A percentile compares a stretch with the other conserved stretches of the same genome.
These are phyloP conservation scores for Lipomyces chichibuensis DNA, from an alignment of 805 yeast species.

Conservation along the genomic window DNA sequence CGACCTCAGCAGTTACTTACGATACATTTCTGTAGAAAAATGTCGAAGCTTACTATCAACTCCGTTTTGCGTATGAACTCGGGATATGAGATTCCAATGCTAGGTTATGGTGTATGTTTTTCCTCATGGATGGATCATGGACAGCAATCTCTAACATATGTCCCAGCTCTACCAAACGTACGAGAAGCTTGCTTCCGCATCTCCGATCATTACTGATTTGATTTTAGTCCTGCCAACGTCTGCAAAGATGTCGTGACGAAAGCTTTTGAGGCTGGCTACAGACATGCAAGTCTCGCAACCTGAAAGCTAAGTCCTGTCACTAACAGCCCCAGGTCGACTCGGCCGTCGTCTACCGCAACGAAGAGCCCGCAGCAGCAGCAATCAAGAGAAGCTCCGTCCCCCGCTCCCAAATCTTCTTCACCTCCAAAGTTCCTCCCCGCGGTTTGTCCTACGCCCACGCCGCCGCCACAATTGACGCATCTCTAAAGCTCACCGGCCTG, in stretches of 20 bases:
- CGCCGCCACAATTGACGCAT: conserved; percentile 58
- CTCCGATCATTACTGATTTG: neutral
- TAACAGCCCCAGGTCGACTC: conserved; percentile 46
- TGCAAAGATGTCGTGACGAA: conserved; percentile 49
- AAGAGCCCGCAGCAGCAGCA: conserved; percentile 62
- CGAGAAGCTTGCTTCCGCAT: conserved; percentile 1
- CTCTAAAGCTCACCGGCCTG: conserved; percentile 57
- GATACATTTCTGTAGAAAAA: neutral
- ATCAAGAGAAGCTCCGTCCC: conserved; percentile 57
- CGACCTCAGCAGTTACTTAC: neutral
- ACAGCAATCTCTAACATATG: neutral
- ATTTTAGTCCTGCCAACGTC: neutral
- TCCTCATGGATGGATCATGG: neutral
- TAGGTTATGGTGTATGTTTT: conserved; percentile 84
- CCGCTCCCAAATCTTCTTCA: conserved; percentile 60
- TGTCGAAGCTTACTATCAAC: conserved; percentile 13
- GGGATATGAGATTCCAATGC: conserved; percentile 69
- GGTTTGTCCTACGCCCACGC: conserved; percentile 64
- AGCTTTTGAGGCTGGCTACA: conserved; percentile 68
- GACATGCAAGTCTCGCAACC: conserved; percentile 46
- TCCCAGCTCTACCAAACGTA: conserved; percentile 52
- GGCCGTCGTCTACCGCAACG: conserved; percentile 69
- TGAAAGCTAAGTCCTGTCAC: conserved; percentile 48
- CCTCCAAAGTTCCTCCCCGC: conserved; percentile 74
- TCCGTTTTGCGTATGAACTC: conserved; percentile 42